Percentiles rank a stretch among this genome's conserved stretches.
Evolutionary conservation across 192 early-diverging fungal genomes (phyloP).

Genomic region (Rhizophagus sp.): DNA sequence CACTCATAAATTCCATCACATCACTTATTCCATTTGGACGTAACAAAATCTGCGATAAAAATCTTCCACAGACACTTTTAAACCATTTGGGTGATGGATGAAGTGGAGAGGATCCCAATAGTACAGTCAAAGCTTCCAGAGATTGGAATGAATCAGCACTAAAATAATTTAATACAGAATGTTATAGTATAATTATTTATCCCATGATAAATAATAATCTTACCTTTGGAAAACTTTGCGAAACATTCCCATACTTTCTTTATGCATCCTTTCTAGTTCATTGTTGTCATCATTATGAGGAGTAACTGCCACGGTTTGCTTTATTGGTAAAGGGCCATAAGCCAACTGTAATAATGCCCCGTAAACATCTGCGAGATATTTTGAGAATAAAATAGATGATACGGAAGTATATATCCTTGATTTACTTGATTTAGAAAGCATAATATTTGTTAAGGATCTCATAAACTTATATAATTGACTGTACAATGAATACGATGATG

Average conservation of each 20-base stretch:
- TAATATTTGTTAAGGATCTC: slow-evolving; percentile 35
- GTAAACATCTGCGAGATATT: slow-evolving; percentile 65
- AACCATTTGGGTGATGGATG: slow-evolving; percentile 65
- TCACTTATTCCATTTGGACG: slow-evolving; percentile 61
- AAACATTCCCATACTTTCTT: slow-evolving; percentile 32
- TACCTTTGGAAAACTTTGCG: slow-evolving; percentile 46
- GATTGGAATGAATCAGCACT: slow-evolving; percentile 54
- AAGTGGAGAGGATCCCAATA: slow-evolving; percentile 57
- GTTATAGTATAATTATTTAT: slow-evolving; percentile 12
- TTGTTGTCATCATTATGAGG: not conserved
- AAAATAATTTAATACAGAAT: slow-evolving; percentile 40
- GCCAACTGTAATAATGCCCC: slow-evolving; percentile 67
- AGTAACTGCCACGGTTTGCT: no score
- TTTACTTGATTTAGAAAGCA: slow-evolving; percentile 29
- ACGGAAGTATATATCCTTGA: slow-evolving; percentile 54
- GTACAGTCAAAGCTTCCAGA: slow-evolving; percentile 64
- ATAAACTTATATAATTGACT: slow-evolving; percentile 32
- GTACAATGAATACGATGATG: slow-evolving; percentile 16
- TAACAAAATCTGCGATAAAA: slow-evolving; percentile 68
- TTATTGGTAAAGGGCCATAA: slow-evolving; percentile 58
- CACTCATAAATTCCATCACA: slow-evolving; percentile 69
- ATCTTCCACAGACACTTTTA: slow-evolving; percentile 61
- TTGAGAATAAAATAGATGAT: slow-evolving; percentile 52
- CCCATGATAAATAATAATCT: not conserved
- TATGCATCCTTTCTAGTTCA: not conserved